Base-by-base conservation (phyloP, 1,284 basidiomycete genomes). In the Neonothopanus nambi region DNA sequence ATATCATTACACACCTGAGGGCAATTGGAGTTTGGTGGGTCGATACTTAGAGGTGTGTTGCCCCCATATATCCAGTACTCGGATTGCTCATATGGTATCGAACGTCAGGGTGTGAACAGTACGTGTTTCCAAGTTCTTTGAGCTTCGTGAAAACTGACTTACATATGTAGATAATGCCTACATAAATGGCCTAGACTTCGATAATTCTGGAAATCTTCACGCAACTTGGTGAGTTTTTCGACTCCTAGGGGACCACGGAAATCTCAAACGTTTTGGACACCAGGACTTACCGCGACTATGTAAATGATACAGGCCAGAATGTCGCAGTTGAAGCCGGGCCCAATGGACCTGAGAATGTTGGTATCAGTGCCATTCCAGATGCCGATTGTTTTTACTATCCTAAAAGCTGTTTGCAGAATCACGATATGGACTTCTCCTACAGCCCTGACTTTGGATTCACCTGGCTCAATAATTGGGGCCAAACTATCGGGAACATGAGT, bases 171-270 rank as follows among this genome's bases (percentile, higher is more conserved):
- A 75, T 56, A 75, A 74, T 57, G 70, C 71, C 4, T 76, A 77
- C 57, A 75, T 77, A 60, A 77, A 77, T 53, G 75, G 75, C 0
- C 59, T 77, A 9, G 75, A 77, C 60, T 71, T 74, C 42, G 71
- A 73, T 45, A 44, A 49, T 15, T 54, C 57, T 6, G 70, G 70
- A 18, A 65, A 61, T 17, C 58, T 75, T n/a, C 65, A 71, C 33
- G 62, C 69, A 1, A 72, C 72, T 11, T 77, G 73, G 73, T 73
- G 53, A 8, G 61, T 43, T 24, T n/a, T 15, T 26, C 12, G 12
- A 26, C 30, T 21, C 28, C 17, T n/a, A 7, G 8, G n/a, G 7
- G 15, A 35, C 17, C 21, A 5, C 13, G 3, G 20, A 23, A 40
- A 41, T n/a, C 17, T 36, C 42, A n/a, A 18, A 12, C 18, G 9